A percentile compares a stretch with the other conserved stretches of the same genome.
Conservation (phyloP, 2,329 filamentous ascomycete species). For the Tolypocladium tropicale region DNA sequence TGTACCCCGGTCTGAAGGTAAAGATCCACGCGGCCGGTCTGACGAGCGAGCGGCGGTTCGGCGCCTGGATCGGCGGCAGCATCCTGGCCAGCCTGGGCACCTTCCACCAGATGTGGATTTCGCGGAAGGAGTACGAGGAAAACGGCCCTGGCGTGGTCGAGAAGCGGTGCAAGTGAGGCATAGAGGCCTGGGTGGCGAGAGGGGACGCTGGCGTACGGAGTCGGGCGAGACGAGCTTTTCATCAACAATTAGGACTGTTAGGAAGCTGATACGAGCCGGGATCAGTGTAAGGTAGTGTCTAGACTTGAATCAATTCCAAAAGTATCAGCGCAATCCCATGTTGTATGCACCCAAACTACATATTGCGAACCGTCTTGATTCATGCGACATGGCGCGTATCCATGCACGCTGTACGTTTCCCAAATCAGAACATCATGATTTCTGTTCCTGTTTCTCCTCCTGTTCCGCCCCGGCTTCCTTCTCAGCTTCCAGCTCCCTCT, state of each 20-base stretch:
- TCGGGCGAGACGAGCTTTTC: slow-evolving; percentile 17
- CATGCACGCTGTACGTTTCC: neutral
- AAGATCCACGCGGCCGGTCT: slow-evolving; percentile 81
- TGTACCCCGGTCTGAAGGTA: slow-evolving; percentile 79
- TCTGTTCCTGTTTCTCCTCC: slow-evolving; percentile 5
- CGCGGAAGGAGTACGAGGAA: slow-evolving; percentile 94
- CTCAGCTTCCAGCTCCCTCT: slow-evolving; percentile 17
- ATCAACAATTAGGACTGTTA: neutral
- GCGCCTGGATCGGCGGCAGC: slow-evolving; percentile 92
- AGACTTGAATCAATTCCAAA: neutral
- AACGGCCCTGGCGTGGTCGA: slow-evolving; percentile 85
- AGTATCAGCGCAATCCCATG: neutral
- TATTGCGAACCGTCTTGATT: no score
- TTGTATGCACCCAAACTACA: no score
- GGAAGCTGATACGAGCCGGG: neutral
- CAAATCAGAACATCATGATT: neutral
- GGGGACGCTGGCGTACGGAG: slow-evolving; percentile 22
- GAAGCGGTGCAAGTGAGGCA: slow-evolving; percentile 80
- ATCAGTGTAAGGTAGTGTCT: neutral
- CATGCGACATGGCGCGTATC: no score
- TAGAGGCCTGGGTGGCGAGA: neutral
- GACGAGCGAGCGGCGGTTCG: slow-evolving; percentile 81
- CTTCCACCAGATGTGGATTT: slow-evolving; percentile 99
- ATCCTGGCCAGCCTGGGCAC: slow-evolving; percentile 91
- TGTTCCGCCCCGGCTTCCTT: slow-evolving; percentile 3